Conservation (phyloP, 2,329 filamentous ascomycete species). For the Penicillium glabrum region DNA sequence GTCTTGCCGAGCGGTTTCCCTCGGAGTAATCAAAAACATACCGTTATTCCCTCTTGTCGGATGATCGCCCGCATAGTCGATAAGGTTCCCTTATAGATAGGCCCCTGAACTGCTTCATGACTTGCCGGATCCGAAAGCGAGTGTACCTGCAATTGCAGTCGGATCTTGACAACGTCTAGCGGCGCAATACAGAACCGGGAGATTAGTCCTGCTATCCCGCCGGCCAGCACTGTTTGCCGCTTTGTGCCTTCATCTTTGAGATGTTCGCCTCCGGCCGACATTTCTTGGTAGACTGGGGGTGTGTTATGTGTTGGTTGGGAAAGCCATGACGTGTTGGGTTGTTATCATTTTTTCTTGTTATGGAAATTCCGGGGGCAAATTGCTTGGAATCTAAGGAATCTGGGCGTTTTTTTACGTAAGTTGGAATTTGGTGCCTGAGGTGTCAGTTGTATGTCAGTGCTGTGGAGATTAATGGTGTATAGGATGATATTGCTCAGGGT, state of each 20-base stretch:
- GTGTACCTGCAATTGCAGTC: constrained; percentile 88
- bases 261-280: constrained; percentile 63
- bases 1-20: neutral
- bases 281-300: constrained; percentile 45
- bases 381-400: constrained; percentile 7
- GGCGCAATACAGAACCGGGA: constrained; percentile 95
- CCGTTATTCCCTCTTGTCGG: constrained; percentile 75
- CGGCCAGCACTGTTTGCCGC: constrained; percentile 64
- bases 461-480: too few relatives aligned
- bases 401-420: constrained; percentile 17
- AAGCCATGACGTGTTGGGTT: constrained; percentile 8
- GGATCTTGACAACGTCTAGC: constrained; percentile 97
- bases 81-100: constrained; percentile 69
- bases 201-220: constrained; percentile 76
- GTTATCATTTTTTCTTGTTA: constrained; percentile 8
- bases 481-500: too few relatives aligned
- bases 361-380: constrained; percentile 8
- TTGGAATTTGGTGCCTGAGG: neutral
- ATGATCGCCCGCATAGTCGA: constrained; percentile 76
- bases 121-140: constrained; percentile 73
- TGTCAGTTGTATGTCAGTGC: neutral
- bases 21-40: constrained; percentile 25
- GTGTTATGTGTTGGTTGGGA: constrained; percentile 23
- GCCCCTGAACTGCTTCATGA: constrained; percentile 48
- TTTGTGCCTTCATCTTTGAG: constrained; percentile 73